Conservation (phyloP, 176 grass and related monocot genomes). For the Thinopyrum elongatum region DNA sequence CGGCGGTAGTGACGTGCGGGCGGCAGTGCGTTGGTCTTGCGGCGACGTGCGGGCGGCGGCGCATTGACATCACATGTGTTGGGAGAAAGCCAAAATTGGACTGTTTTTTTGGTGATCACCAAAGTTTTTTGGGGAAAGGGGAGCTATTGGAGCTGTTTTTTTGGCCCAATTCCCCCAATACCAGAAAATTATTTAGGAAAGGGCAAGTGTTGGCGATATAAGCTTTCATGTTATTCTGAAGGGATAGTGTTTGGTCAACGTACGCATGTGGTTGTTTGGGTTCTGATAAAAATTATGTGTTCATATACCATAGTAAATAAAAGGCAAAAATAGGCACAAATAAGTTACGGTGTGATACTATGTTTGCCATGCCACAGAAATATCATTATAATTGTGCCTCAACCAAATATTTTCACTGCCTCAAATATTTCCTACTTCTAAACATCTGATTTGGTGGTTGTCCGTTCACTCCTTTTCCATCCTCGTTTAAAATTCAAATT, state of each 20-base stretch:
- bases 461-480: background rate
- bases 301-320: background rate
- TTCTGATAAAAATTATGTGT: background rate
- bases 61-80: too few relatives aligned
- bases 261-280: background rate
- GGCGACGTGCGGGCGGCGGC: too few relatives aligned
- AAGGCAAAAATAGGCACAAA: background rate
- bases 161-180: too few relatives aligned
- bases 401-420: constrained; percentile 12
- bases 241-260: background rate
- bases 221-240: background rate
- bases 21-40: too few relatives aligned
- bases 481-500: background rate
- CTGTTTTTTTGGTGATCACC: too few relatives aligned
- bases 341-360: background rate
- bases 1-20: too few relatives aligned
- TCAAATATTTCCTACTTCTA: background rate
- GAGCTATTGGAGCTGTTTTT: too few relatives aligned
- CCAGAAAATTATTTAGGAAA: too few relatives aligned
- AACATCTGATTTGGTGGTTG: background rate
- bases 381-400: background rate
- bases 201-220: background rate
- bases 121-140: too few relatives aligned
- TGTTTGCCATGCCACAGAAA: background rate
- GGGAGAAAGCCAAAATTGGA: too few relatives aligned